Evolutionary conservation across 495 filamentous ascomycete genomes (phyloP).

Genomic region (Aspergillus egyptiacus): DNA sequence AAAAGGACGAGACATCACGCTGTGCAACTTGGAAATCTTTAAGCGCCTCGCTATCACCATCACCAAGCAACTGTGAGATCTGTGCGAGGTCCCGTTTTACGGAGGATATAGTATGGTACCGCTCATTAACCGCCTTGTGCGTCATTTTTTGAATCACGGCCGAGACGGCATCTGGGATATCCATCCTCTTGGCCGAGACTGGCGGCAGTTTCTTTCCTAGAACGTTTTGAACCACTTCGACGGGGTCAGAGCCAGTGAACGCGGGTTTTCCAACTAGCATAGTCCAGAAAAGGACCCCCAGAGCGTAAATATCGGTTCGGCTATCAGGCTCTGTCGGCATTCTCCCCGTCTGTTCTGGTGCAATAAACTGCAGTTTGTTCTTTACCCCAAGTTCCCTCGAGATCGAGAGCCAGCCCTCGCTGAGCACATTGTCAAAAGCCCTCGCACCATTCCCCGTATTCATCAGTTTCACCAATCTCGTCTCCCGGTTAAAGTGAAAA

Average conservation of each 20-base stretch:
- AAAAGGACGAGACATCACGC: slow-evolving; percentile 79
- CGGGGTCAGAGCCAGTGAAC: slow-evolving; percentile 69
- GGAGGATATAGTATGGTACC: slow-evolving; percentile 79
- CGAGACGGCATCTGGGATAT: slow-evolving; percentile 74
- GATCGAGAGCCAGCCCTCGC: slow-evolving; percentile 74
- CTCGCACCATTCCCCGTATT: slow-evolving; percentile 78
- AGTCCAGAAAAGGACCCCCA: slow-evolving; percentile 81
- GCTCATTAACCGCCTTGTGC: slow-evolving; percentile 71
- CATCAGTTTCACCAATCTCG: slow-evolving; percentile 65
- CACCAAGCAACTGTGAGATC: slow-evolving; percentile 63
- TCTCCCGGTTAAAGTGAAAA: slow-evolving; percentile 71
- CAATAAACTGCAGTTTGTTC: slow-evolving; percentile 81
- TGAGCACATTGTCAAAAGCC: slow-evolving; percentile 83
- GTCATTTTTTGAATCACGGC: slow-evolving; percentile 86
- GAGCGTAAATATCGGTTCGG: slow-evolving; percentile 83
- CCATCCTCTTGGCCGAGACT: slow-evolving; percentile 65
- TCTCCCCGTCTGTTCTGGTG: slow-evolving; percentile 85
- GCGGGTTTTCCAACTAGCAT: slow-evolving; percentile 72
- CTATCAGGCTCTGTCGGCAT: slow-evolving; percentile 85
- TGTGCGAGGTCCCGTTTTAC: slow-evolving; percentile 68
- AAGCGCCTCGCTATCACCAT: slow-evolving; percentile 65
- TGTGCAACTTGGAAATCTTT: slow-evolving; percentile 65
- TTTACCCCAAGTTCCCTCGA: slow-evolving; percentile 74
- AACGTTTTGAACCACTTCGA: slow-evolving; percentile 85
- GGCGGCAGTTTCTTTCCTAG: slow-evolving; percentile 67